A percentile compares a stretch with the other conserved stretches of the same genome.
These are phyloP conservation scores for Arachis hypogaea DNA, from an alignment of 306 rosid genomes.

Conservation along the genomic window DNA sequence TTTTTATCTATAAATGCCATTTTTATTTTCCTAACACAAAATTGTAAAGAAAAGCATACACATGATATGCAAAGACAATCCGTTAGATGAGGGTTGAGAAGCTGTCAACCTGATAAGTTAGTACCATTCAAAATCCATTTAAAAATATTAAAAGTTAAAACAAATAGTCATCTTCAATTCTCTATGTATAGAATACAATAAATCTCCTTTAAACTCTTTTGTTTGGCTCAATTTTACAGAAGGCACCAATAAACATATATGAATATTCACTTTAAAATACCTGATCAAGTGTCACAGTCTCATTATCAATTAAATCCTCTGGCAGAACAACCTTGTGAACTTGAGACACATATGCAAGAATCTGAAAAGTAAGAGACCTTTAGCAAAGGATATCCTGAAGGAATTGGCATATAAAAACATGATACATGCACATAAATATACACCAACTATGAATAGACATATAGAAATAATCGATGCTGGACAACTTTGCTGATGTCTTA, in stretches of 20 bases:
- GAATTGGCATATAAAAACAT: constrained; percentile 24
- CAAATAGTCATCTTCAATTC: not conserved
- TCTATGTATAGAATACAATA: constrained; percentile 24
- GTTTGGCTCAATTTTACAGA: not conserved
- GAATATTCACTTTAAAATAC: constrained; percentile 40
- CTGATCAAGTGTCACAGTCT: constrained; percentile 68
- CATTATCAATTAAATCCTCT: constrained; percentile 61
- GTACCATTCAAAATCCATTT: constrained; percentile 34
- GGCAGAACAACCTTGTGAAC: constrained; percentile 87
- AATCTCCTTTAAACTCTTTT: constrained; percentile 20
- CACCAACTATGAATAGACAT: constrained; percentile 22
- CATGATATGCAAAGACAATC: constrained; percentile 26
- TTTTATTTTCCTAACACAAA: constrained; percentile 6
- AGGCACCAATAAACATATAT: constrained; percentile 4
- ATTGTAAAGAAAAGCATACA: constrained; percentile 5
- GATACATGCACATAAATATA: constrained; percentile 21
- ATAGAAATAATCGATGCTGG: not conserved
- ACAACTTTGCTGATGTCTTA: not conserved
- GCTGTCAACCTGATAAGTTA: constrained; percentile 7
- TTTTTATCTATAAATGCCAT: not conserved
- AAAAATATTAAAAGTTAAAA: not conserved
- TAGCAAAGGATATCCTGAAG: too few relatives aligned
- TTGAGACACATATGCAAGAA: constrained; percentile 96
- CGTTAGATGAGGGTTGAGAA: not conserved
- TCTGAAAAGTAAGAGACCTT: constrained; percentile 45